Evolutionary conservation across 2,329 filamentous ascomycete species (phyloP), one percentile per base, ranked within the genome.

Genomic region (Trichoderma sp.): DNA sequence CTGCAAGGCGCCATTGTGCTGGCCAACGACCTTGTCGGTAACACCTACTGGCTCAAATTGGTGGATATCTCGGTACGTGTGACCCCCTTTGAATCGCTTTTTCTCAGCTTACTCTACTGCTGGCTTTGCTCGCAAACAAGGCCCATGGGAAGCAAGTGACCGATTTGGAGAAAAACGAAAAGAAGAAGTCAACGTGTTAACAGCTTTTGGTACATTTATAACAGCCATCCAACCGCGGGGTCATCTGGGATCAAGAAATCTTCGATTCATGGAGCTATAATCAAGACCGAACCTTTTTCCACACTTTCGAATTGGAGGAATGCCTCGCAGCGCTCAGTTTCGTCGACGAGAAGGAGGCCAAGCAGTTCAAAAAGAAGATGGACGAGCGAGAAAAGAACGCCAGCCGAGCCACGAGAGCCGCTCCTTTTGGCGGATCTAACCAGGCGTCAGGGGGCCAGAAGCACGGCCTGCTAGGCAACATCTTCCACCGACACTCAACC

Each of bases 181-280:
- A 13, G 27, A 21, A 64, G 16, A 7, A 37, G 10, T 49, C n/a
- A 52, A 19, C 4, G n/a, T 62, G 58, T 62, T 69, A 63, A 69
- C 68, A 59, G 49, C 43, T 47, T 43, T 53, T 55, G 19, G 49
- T 47, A 40, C n/a, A 59, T 7, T 43, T 29, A 14, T 43, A 60
- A 37, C 77, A 95, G 91, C 87, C 93, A 69, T 85, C 91, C 62
- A 90, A 89, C 77, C 88, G 91, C 78, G 94, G 95, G 69, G 94
- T 97, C 62, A 91, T 97, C 76, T 97, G 93, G 93, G 94, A 97
- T 77, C 95, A 98, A 82, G 96, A 99, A 81, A 93, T 99, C 75
- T 99, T 97, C 82, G 95, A 99, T 75, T 90, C 89, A 62, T 98
- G 97, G 86, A 85, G 86, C 72, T 99, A 98, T 84, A 97, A 97